Base-by-base conservation (phyloP, 306 rosid species). In the Myrica gale region DNA sequence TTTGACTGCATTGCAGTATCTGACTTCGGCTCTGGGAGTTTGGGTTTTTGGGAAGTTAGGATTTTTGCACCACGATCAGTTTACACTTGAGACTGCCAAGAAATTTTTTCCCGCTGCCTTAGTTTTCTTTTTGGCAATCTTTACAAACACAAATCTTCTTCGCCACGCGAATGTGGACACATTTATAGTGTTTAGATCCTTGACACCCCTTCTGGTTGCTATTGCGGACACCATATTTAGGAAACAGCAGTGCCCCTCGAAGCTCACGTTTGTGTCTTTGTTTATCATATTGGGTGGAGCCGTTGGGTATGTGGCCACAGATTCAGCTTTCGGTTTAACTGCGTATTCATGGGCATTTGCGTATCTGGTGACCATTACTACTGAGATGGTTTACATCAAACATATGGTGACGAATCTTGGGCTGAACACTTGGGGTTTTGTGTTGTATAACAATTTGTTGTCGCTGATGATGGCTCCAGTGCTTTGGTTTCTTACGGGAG, bases 261-360 rank as follows among this genome's bases (percentile, higher is more conserved):
- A 85, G 83, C 88, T 90, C 37, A 95, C 99, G 0, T 95, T 95
- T 60, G 60, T 79, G 44, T 90, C 99, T 2, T 74, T 95, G 77
- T 19, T 95, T 66, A 76, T 89, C 60, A 95, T 95, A 77, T 89
- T 95, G 76, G 90, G 85, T n/a, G 97, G 93, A 62, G 97, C 99
- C 48, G 71, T 90, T 32, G 99, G 97, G 19, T 92, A 95, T 44
- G 99, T 95, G 32, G 92, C 91, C 62, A 95, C 97, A 4, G 99
- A 95, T 83, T 90, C 92, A 5, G 97, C 77, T 9, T 95, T 95
- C 79, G 87, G 87, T 43, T 74, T 95, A 65, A 90, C 97, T 45
- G 97, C 99, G 0, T 95, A 92, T 81, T 84, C 99, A 0, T 92
- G 99, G 99, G 99, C 99, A 1, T 92, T 92, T 73, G 97, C 97